phyloP scores from a whole-genome alignment of 352 stramenopile genomes.

The Lagenidium sp. region DNA sequence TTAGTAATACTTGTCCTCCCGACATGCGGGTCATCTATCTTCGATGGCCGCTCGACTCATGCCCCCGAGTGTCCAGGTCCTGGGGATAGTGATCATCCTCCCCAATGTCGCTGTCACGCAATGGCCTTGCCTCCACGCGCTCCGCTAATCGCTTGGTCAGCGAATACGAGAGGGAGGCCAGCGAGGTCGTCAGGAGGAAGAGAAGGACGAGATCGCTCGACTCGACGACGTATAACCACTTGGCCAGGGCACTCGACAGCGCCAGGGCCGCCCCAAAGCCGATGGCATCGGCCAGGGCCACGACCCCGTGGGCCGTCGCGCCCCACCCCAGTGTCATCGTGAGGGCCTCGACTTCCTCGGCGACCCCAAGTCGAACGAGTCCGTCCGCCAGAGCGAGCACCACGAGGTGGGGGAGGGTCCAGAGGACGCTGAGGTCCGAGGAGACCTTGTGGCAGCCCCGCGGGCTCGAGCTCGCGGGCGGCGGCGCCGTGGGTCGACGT shows the following conservation, averaged over 20 bases:
- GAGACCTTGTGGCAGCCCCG: conserved; percentile 19
- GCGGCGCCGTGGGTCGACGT: conserved; percentile 10
- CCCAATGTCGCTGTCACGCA: too few species aligned
- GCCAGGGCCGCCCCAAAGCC: conserved; percentile 41
- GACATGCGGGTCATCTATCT: too few species aligned
- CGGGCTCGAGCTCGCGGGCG: conserved; percentile 2
- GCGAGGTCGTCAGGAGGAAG: conserved; percentile 51
- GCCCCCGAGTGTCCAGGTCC: too few species aligned
- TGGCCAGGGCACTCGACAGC: conserved; percentile 35
- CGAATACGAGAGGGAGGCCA: conserved; percentile 42
- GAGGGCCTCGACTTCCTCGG: conserved; percentile 42
- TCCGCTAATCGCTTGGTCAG: conserved; percentile 23
- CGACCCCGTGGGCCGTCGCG: conserved; percentile 30
- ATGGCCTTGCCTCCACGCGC: too few species aligned
- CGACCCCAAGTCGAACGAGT: conserved; percentile 50
- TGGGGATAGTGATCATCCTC: background rate
- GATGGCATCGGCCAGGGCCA: conserved; percentile 43
- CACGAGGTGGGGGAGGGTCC: conserved; percentile 44
- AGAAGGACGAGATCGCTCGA: conserved; percentile 53
- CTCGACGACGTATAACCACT: conserved; percentile 46
- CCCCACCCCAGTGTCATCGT: conserved; percentile 23
- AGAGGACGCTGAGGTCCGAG: conserved; percentile 39
- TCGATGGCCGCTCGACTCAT: too few species aligned
- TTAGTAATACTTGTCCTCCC: too few species aligned
- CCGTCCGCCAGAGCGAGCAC: conserved; percentile 44